Percentiles rank a stretch among this genome's conserved stretches.
These are phyloP conservation scores for Eucalyptus dawsonii DNA, from an alignment of 345 rosid genomes.

Conservation along the genomic window DNA sequence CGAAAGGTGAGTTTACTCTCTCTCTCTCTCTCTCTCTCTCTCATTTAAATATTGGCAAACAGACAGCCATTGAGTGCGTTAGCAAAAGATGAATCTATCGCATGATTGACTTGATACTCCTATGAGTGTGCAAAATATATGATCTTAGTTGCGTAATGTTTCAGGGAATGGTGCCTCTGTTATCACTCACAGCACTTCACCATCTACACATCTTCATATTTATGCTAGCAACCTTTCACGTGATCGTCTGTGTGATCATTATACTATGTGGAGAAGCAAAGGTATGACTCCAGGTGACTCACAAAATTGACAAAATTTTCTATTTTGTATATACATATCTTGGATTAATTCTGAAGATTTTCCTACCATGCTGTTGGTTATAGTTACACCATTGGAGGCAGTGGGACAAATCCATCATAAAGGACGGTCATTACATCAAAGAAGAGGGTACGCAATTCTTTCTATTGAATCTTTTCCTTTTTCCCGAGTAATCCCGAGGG, in stretches of 20 bases:
- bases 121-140: not conserved
- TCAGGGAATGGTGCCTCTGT: conserved; percentile 57
- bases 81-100: not conserved
- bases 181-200: conserved; percentile 57
- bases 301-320: not conserved
- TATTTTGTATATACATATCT: not conserved
- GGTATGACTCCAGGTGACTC: conserved; percentile 13
- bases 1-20: conserved; percentile 2
- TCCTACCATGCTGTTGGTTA: not conserved
- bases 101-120: not conserved
- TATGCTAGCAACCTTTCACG: conserved; percentile 60
- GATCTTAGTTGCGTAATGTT: not conserved
- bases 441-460: conserved; percentile 21
- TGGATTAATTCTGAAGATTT: not conserved
- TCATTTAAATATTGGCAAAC: not conserved
- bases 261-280: conserved; percentile 67
- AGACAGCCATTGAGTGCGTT: not conserved
- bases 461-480: not conserved
- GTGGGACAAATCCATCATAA: conserved; percentile 50
- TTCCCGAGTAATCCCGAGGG: not conserved
- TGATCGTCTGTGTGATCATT: conserved; percentile 30
- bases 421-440: conserved; percentile 12
- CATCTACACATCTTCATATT: conserved; percentile 85
- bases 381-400: conserved; percentile 71
- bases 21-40: not conserved